Evolutionary conservation across 352 stramenopile species (phyloP).

Genomic region (Globisporangium rhizosaccharum): DNA sequence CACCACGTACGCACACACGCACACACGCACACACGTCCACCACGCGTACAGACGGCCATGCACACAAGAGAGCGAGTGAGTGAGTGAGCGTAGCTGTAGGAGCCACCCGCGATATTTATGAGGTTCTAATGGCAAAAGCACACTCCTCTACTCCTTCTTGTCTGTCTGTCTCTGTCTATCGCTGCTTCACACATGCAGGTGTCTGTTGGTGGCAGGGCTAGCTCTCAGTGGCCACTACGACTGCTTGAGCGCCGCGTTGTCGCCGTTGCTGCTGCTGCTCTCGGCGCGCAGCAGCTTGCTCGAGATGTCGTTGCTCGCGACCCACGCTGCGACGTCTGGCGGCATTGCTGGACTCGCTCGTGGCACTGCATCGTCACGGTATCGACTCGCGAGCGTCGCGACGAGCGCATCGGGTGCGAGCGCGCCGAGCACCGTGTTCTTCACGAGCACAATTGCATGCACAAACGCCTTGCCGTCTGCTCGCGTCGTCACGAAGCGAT

Average conservation of each 20-base stretch:
- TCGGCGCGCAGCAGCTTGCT: constrained; percentile 62
- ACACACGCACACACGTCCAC: not conserved
- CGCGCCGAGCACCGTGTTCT: constrained; percentile 78
- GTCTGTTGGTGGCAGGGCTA: not conserved
- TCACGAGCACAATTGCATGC: constrained; percentile 83
- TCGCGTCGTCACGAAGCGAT: constrained; percentile 64
- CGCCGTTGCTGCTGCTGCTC: constrained; percentile 7
- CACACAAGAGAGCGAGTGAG: not conserved
- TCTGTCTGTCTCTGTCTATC: not conserved
- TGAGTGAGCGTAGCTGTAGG: not conserved
- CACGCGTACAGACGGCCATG: not conserved
- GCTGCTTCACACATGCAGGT: not conserved
- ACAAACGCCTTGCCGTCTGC: constrained; percentile 40
- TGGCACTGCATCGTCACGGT: constrained; percentile 18
- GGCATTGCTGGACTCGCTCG: constrained; percentile 33
- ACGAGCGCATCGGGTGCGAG: constrained; percentile 56
- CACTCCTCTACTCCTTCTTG: not conserved
- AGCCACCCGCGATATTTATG: not conserved
- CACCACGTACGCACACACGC: not conserved
- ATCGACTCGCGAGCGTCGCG: constrained; percentile 35
- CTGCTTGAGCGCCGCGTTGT: not conserved
- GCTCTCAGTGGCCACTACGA: not conserved
- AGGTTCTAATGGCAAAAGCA: not conserved
- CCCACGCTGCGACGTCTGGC: constrained; percentile 55
- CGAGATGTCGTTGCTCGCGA: constrained; percentile 69